Percentiles rank a stretch among this genome's conserved stretches.
Conservation (phyloP, 345 rosid species). For the Citrus unshiu region DNA sequence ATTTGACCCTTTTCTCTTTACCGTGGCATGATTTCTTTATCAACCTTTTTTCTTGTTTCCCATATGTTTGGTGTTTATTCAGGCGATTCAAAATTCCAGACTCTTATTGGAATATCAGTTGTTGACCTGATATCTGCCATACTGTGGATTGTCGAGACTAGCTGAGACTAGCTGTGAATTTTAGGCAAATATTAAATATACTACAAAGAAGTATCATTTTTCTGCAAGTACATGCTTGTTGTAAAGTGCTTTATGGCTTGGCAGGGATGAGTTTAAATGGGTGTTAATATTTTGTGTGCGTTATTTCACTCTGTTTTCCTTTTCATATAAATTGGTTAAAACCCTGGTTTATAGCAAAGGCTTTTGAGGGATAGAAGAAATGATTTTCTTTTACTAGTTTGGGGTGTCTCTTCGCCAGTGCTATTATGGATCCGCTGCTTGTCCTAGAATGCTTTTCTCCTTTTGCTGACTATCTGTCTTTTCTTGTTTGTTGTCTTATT, state of each 20-base stretch:
- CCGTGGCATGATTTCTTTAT: neutral
- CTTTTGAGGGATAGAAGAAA: too few relatives aligned
- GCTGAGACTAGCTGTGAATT: too few relatives aligned
- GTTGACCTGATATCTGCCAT: too few relatives aligned
- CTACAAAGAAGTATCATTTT: too few relatives aligned
- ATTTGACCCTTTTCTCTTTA: neutral
- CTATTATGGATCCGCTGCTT: neutral
- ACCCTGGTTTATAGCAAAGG: neutral
- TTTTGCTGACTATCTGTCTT: neutral
- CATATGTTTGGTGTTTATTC: too few relatives aligned
- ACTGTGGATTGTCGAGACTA: neutral
- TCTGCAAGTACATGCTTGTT: too few relatives aligned
- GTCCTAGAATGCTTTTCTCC: neutral
- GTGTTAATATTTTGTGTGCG: neutral
- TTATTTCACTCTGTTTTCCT: too few relatives aligned
- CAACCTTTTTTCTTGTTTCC: neutral
- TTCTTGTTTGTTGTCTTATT: neutral
- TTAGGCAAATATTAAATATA: neutral
- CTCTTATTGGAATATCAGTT: neutral
- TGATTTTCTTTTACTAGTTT: neutral
- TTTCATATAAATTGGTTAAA: neutral
- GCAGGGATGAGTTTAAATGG: too few relatives aligned
- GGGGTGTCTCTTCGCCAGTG: neutral
- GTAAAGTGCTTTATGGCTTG: neutral
- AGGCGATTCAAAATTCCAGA: neutral